Evolutionary conservation across 257 asterid species (phyloP).

Genomic region (Misopates orontium): DNA sequence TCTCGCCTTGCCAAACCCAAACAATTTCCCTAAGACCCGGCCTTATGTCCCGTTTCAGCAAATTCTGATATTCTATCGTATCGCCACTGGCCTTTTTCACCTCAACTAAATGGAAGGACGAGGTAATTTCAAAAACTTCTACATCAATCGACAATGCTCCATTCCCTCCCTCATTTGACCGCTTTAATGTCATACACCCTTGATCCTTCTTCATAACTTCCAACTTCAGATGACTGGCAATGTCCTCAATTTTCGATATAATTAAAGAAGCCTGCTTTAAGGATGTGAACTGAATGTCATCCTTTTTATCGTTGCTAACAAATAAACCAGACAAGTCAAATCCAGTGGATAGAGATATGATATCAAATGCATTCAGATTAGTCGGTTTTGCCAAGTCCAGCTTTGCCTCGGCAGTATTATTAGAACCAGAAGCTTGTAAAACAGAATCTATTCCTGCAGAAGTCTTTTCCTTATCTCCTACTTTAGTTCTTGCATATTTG

Average conservation of each 20-base stretch:
- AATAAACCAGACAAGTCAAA: slow-evolving; percentile 78
- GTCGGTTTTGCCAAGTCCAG: slow-evolving; percentile 37
- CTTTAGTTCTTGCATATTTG: background rate
- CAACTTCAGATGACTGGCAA: slow-evolving; percentile 45
- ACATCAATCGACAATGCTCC: slow-evolving; percentile 44
- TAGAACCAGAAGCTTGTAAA: slow-evolving; percentile 13
- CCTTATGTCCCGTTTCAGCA: slow-evolving; percentile 39
- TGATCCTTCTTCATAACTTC: slow-evolving; percentile 52
- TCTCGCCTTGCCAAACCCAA: slow-evolving; percentile 55
- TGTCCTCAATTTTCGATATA: slow-evolving; percentile 52
- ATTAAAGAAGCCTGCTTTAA: slow-evolving; percentile 39
- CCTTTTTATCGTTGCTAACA: slow-evolving; percentile 59
- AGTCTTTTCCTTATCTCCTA: slow-evolving; percentile 27
- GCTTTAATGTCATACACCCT: slow-evolving; percentile 53
- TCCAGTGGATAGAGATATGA: slow-evolving; percentile 75
- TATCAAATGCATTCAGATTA: slow-evolving; percentile 68
- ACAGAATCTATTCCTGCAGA: slow-evolving; percentile 22
- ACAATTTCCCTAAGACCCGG: slow-evolving; percentile 42
- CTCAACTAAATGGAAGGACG: slow-evolving; percentile 63
- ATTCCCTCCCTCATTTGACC: slow-evolving; percentile 29
- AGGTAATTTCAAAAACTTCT: slow-evolving; percentile 50
- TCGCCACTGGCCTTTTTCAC: slow-evolving; percentile 60
- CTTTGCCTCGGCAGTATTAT: slow-evolving; percentile 17
- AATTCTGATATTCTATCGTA: slow-evolving; percentile 47
- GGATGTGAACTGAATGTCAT: slow-evolving; percentile 65